Evolutionary conservation across 164 flowering plant species (phyloP), one percentile per base, ranked within the genome.

Genomic region (Kalanchoe fedtschenkoi): DNA sequence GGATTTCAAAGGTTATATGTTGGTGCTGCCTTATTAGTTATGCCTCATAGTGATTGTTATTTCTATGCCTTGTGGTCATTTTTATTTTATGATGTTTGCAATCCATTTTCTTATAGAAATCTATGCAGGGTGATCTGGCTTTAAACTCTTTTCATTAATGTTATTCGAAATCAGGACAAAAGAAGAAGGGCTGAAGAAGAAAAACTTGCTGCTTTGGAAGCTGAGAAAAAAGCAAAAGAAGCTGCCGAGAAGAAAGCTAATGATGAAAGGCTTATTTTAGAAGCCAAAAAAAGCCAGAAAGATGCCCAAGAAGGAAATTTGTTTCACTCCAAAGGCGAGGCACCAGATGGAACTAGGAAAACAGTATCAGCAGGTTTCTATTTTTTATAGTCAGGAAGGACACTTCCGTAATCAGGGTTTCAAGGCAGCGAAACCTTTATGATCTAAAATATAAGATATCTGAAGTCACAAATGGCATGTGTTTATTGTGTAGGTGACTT

Each of bases 171-270:
- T 65, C 81, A 83, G 88, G 88, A 79, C 24, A 77, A 70, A 66
- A 75, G 60, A 62, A 67, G 63, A 66, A 78, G 69, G 71, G 87
- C 79, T 43, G 96, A 88, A 74, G 83, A 76, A 70, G 85, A 78
- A 69, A 80, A 73, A 65, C 74, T 57, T 47, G 82, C 76, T 63
- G 82, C 85, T 64, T 53, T 79, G 68, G 95, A 85, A 77, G 84
- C 85, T 77, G 90, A 79, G 70, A 78, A 62, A 63, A 80, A 65
- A 75, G 80, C 82, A 33, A 75, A 77, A 78, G 96, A 84, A 79
- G 84, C 84, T 69, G 83, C 82, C 26, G 77, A 82, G 60, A 84
- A 62, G 72, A 67, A 70, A 65, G 85, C 83, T 58, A 57, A 58
- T 22, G 82, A 74, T 51, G 65, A 62, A 54, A 66, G 17, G 61